Conservation (phyloP, 1,284 basidiomycete genomes). For the Austroboletus niveus region DNA sequence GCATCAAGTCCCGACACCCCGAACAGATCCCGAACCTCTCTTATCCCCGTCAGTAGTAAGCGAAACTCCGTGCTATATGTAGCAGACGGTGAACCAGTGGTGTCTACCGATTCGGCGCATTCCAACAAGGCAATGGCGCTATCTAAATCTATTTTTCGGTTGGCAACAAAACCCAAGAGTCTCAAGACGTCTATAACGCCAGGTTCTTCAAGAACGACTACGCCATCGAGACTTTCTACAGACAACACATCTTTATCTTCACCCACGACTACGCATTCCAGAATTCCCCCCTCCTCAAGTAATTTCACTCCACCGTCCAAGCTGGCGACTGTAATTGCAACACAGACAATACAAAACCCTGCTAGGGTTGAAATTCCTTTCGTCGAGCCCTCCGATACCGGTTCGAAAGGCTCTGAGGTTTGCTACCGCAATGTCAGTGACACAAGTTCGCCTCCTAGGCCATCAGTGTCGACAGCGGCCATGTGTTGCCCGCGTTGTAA, state of each 20-base stretch:
- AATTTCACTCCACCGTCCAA: constrained; percentile 32
- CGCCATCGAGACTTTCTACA: constrained; percentile 14
- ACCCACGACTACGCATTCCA: constrained; percentile 13
- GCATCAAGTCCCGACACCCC: constrained; percentile 4
- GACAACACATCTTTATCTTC: constrained; percentile 8
- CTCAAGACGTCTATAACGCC: constrained; percentile 24
- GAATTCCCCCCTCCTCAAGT: constrained; percentile 24
- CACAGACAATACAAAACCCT: constrained; percentile 20
- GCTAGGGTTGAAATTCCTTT: constrained; percentile 5
- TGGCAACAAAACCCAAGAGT: constrained; percentile 27
- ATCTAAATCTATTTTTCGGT: constrained; percentile 31
- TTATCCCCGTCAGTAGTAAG: constrained; percentile 24
- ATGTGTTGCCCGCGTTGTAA: constrained; percentile 26
- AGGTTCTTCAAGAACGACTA: background rate
- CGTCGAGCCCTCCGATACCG: constrained; percentile 21
- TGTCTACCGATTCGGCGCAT: constrained; percentile 1
- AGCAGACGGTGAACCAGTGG: constrained; percentile 18
- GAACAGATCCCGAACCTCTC: constrained; percentile 22
- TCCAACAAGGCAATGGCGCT: constrained; percentile 6
- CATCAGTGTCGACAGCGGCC: constrained; percentile 25
- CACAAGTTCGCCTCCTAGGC: constrained; percentile 4
- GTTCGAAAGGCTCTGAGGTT: constrained; percentile 15
- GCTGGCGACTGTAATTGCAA: constrained; percentile 29
- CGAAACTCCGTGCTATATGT: constrained; percentile 28
- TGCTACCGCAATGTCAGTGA: constrained; percentile 9